These are phyloP conservation scores for Colletotrichum tabaci DNA, from an alignment of 2,329 filamentous ascomycete genomes.

Conservation along the genomic window DNA sequence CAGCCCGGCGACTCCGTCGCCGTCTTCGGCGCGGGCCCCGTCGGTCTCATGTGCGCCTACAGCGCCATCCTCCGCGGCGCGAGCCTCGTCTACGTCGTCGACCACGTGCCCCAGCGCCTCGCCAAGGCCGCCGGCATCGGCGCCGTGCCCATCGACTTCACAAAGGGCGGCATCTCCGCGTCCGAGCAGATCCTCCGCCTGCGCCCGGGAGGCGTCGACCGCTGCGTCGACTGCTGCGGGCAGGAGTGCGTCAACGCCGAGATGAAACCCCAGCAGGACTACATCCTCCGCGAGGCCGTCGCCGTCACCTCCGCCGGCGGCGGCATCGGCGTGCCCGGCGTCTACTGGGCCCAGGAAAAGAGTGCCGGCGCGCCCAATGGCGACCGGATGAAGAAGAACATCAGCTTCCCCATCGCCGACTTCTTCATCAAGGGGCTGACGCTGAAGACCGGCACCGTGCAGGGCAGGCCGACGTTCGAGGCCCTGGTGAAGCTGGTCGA, in stretches of 20 bases:
- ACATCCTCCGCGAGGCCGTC: constrained; percentile 43
- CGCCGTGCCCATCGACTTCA: constrained; percentile 46
- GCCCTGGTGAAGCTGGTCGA: constrained; percentile 47
- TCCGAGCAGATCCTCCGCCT: constrained; percentile 44
- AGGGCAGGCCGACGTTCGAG: constrained; percentile 38
- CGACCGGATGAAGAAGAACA: constrained; percentile 21
- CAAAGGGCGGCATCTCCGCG: constrained; percentile 31
- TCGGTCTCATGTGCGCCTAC: constrained; percentile 69
- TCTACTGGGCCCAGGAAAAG: constrained; percentile 40
- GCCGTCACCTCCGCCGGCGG: constrained; percentile 42
- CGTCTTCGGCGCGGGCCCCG: constrained; percentile 75
- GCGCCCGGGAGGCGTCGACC: constrained; percentile 42
- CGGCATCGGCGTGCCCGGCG: constrained; percentile 46
- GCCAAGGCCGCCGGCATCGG: constrained; percentile 44
- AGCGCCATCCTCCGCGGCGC: constrained; percentile 48
- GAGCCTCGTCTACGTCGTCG: constrained; percentile 43
- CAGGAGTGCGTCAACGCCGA: constrained; percentile 43
- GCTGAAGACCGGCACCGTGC: constrained; percentile 34
- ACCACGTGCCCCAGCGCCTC: constrained; percentile 46
- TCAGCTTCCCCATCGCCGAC: constrained; percentile 43
- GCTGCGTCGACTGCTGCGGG: constrained; percentile 46
- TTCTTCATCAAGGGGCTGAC: constrained; percentile 43
- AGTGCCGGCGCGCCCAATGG: constrained; percentile 42
- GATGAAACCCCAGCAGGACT: constrained; percentile 42
- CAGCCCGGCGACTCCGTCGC: constrained; percentile 72